A percentile compares a stretch with the other conserved stretches of the same genome.
These are phyloP conservation scores for Cokeromyces recurvatus DNA, from an alignment of 371 early-diverging fungal species.

Conservation along the genomic window DNA sequence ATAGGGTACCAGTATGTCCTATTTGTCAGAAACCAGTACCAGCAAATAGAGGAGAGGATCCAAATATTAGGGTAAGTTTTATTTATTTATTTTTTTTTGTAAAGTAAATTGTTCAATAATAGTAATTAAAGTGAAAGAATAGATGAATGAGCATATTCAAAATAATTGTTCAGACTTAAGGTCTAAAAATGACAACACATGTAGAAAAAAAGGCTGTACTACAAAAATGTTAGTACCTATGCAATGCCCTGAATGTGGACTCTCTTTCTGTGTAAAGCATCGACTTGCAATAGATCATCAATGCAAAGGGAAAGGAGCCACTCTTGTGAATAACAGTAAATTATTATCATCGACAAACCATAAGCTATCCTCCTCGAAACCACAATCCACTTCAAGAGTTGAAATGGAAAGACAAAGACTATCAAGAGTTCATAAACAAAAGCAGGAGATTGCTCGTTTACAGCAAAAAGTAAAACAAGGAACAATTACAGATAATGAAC, in stretches of 20 bases:
- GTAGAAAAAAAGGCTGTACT: conserved; percentile 49
- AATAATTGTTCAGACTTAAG: conserved; percentile 50
- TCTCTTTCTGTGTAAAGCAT: conserved; percentile 64
- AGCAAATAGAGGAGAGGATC: conserved; percentile 57
- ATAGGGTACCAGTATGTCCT: conserved; percentile 59
- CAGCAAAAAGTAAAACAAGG: conserved; percentile 27
- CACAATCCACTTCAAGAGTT: conserved; percentile 8
- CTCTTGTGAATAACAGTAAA: no score
- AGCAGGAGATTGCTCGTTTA: conserved; percentile 28
- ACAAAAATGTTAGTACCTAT: conserved; percentile 55
- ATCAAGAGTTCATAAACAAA: conserved; percentile 11
- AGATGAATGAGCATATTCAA: conserved; percentile 61
- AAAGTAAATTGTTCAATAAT: background rate
- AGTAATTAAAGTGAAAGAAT: background rate
- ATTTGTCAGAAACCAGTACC: conserved; percentile 63
- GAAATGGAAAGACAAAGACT: conserved; percentile 27
- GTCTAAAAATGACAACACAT: conserved; percentile 49
- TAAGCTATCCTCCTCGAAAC: no score
- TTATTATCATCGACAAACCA: no score
- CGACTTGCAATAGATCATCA: conserved; percentile 57
- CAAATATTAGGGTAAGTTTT: conserved; percentile 49
- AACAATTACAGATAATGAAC: conserved; percentile 33
- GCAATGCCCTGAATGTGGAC: conserved; percentile 50
- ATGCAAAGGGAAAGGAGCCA: conserved; percentile 41
- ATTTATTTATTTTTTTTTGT: background rate